These are phyloP conservation scores for Cutaneotrichosporon cavernicola DNA, from an alignment of 1,284 basidiomycete species.

Conservation along the genomic window DNA sequence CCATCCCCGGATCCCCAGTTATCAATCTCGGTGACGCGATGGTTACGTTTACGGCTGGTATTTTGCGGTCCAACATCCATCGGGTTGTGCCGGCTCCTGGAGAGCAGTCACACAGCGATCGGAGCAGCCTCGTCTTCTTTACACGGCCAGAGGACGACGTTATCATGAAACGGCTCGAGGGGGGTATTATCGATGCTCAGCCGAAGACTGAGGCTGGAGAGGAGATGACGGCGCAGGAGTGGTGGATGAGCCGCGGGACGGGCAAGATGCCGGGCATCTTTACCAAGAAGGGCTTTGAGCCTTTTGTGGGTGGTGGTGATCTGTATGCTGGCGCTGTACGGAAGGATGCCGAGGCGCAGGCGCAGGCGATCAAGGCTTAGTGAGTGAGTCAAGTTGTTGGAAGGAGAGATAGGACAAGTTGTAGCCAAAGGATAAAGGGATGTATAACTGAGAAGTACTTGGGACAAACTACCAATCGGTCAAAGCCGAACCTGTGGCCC, in stretches of 20 bases:
- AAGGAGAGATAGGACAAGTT: too few species aligned
- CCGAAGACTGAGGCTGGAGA: constrained; percentile 17
- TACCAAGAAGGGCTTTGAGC: constrained; percentile 31
- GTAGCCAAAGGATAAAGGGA: too few species aligned
- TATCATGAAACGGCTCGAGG: constrained; percentile 47
- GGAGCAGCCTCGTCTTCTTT: constrained; percentile 66
- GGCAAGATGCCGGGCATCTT: constrained; percentile 32
- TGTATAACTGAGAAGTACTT: too few species aligned
- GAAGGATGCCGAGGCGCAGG: background rate
- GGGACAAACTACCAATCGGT: too few species aligned
- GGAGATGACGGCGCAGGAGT: constrained; percentile 35
- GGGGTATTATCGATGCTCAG: constrained; percentile 34
- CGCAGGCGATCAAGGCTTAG: background rate
- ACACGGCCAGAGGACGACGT: constrained; percentile 61
- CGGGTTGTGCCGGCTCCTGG: constrained; percentile 55
- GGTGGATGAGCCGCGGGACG: constrained; percentile 35
- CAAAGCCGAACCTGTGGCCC: too few species aligned
- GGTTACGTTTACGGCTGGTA: constrained; percentile 61
- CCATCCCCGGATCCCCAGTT: constrained; percentile 61
- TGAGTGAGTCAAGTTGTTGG: background rate
- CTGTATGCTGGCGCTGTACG: constrained; percentile 14
- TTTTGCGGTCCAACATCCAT: constrained; percentile 52
- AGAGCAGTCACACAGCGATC: constrained; percentile 55
- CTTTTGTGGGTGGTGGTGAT: constrained; percentile 17
- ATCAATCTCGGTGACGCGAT: constrained; percentile 65